phyloP scores from a whole-genome alignment of 1,284 basidiomycete species.

The Ceratobasidium theobromae region DNA sequence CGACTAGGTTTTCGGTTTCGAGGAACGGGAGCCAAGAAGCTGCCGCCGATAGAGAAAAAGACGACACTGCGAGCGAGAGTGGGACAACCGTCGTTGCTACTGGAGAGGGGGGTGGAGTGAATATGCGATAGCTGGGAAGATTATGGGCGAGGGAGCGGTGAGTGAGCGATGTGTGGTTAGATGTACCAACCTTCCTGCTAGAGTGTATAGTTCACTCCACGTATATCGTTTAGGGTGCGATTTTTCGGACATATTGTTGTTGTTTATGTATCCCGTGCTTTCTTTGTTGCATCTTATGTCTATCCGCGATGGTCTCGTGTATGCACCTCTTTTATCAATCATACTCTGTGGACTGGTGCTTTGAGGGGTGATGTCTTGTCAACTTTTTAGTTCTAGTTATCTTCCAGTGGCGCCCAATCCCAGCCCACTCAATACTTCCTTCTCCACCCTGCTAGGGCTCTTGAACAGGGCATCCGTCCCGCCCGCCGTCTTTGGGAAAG shows the following conservation, averaged over 20 bases:
- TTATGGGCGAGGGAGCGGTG: background rate
- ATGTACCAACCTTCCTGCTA: background rate
- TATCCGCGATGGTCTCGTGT: background rate
- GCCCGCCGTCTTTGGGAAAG: conserved; percentile 86
- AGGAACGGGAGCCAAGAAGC: background rate
- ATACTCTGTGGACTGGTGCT: background rate
- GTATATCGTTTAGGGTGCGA: background rate
- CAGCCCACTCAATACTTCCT: conserved; percentile 54
- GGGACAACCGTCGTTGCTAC: background rate
- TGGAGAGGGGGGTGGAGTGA: background rate
- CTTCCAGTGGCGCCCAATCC: conserved; percentile 38
- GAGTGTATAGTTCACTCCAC: background rate
- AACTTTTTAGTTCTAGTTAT: background rate
- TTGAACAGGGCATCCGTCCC: conserved; percentile 89
- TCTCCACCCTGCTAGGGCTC: conserved; percentile 68
- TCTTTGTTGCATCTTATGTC: background rate
- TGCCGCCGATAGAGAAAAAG: background rate
- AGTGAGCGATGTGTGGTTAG: background rate
- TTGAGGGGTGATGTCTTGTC: background rate
- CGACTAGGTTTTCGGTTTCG: background rate
- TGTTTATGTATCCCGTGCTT: background rate
- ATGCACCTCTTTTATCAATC: conserved; percentile 8
- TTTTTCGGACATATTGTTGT: conserved; percentile 6
- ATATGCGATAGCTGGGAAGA: background rate
- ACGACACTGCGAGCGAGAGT: conserved; percentile 13